phyloP scores from a whole-genome alignment of 1,139 yeast species.

The Magnusiomyces fungicola region DNA sequence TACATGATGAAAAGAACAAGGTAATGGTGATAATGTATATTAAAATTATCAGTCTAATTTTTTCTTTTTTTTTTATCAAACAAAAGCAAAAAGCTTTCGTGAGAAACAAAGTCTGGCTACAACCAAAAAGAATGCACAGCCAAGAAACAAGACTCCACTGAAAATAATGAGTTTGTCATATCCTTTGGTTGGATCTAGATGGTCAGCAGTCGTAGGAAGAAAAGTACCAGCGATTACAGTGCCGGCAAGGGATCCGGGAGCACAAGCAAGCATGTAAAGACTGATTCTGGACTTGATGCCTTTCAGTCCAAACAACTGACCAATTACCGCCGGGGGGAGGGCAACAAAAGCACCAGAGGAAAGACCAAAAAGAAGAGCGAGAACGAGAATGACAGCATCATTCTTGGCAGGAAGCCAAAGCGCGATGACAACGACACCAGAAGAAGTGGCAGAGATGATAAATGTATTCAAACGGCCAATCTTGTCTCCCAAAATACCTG shows the following conservation, averaged over 20 bases:
- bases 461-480: slow-evolving; percentile 42
- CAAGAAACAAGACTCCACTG: slow-evolving; percentile 21
- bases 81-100: slow-evolving; percentile 1
- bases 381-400: slow-evolving; percentile 27
- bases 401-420: slow-evolving; percentile 26
- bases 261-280: slow-evolving; percentile 46
- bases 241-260: slow-evolving; percentile 43
- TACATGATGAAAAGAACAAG: too few species aligned
- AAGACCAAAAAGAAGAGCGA: slow-evolving; percentile 42
- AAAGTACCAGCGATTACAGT: slow-evolving; percentile 46
- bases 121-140: background rate
- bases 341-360: slow-evolving; percentile 38
- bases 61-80: background rate
- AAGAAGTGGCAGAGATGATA: slow-evolving; percentile 27
- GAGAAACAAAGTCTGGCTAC: background rate
- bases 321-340: slow-evolving; percentile 34
- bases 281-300: slow-evolving; percentile 44
- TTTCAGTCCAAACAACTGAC: slow-evolving; percentile 44
- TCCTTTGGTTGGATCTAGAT: slow-evolving; percentile 17
- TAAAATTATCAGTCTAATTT: too few species aligned
- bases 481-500: slow-evolving; percentile 42
- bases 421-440: slow-evolving; percentile 24
- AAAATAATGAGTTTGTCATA: slow-evolving; percentile 19
- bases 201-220: slow-evolving; percentile 17
- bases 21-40: too few species aligned